Conservation (phyloP, 495 filamentous ascomycete genomes). For the Hyphodiscus hymeniophilus region DNA sequence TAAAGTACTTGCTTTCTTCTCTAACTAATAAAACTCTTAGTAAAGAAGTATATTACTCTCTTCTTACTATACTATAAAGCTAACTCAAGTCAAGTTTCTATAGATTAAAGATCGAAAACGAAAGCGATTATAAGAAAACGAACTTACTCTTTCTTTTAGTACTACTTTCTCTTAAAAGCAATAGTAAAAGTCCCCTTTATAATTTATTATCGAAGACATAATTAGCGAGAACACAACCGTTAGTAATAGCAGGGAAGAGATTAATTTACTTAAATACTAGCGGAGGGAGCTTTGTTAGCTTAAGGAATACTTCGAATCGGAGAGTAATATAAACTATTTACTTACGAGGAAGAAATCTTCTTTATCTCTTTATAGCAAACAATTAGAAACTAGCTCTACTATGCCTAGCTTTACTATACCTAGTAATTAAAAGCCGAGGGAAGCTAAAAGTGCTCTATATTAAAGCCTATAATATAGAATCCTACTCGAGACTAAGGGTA, state of each 20-base stretch:
- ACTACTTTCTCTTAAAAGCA: neutral
- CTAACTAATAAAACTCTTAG: constrained; percentile 10
- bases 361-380: constrained; percentile 27
- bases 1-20: neutral
- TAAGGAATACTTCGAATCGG: constrained; percentile 23
- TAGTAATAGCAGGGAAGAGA: neutral
- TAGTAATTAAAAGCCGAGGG: constrained; percentile 32
- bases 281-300: constrained; percentile 24
- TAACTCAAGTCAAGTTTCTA: constrained; percentile 14
- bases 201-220: neutral
- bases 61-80: constrained; percentile 13
- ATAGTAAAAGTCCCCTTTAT: neutral
- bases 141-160: neutral
- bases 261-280: neutral
- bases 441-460: constrained; percentile 33
- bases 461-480: constrained; percentile 24
- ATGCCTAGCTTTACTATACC: constrained; percentile 24
- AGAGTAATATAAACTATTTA: constrained; percentile 16
- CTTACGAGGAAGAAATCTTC: constrained; percentile 29
- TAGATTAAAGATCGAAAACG: constrained; percentile 2
- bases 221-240: neutral
- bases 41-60: constrained; percentile 10
- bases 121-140: neutral
- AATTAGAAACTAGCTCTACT: constrained; percentile 26
- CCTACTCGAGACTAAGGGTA: constrained; percentile 29